Conservation (phyloP, 164 flowering plant species). For the Vitis riparia region DNA sequence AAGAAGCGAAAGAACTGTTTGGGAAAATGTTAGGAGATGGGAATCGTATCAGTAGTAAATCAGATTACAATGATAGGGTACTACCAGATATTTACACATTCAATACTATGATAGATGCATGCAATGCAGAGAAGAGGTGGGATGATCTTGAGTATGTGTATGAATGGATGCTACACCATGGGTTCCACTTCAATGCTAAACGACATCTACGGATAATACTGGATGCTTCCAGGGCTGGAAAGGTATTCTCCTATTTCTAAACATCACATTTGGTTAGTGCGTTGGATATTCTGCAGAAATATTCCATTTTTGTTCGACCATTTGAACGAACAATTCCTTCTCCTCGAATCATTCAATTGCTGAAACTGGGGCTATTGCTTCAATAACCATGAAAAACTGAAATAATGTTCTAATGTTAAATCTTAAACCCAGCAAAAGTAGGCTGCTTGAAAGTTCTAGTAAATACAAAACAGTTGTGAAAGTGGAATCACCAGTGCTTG, state of each 20-base stretch:
- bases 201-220: slow-evolving; percentile 72
- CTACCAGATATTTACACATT: slow-evolving; percentile 74
- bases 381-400: too few relatives aligned
- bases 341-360: too few relatives aligned
- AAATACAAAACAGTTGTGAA: too few relatives aligned
- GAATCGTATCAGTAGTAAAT: slow-evolving; percentile 20
- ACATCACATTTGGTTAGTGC: not conserved
- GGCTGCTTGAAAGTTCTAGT: too few relatives aligned
- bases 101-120: slow-evolving; percentile 76
- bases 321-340: not conserved
- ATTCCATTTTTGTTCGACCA: too few relatives aligned
- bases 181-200: slow-evolving; percentile 72
- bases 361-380: too few relatives aligned
- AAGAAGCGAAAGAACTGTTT: slow-evolving; percentile 69
- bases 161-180: slow-evolving; percentile 59
- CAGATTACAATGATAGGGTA: slow-evolving; percentile 42
- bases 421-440: too few relatives aligned
- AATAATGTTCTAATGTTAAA: too few relatives aligned
- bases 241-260: slow-evolving; percentile 44
- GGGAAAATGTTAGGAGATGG: slow-evolving; percentile 46
- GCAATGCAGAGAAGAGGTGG: slow-evolving; percentile 57
- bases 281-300: too few relatives aligned
- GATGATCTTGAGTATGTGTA: slow-evolving; percentile 67
- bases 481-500: too few relatives aligned
- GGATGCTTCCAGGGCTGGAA: slow-evolving; percentile 75